A percentile compares a stretch with the other conserved stretches of the same genome.
Evolutionary conservation across 1,284 basidiomycete genomes (phyloP).

Genomic region (Gastroboletus turbinatus): DNA sequence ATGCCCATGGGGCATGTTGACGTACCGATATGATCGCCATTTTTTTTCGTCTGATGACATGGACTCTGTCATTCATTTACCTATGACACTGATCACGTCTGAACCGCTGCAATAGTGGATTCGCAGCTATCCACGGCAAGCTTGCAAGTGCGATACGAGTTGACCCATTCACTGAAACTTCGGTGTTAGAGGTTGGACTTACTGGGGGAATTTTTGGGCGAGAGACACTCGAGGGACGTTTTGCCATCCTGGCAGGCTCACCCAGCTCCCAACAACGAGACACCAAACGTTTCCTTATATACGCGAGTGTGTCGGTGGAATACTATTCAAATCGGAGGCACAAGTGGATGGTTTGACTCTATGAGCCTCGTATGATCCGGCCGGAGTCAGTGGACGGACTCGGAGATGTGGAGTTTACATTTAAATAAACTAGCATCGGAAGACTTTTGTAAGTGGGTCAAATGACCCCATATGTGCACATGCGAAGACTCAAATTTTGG

Average conservation of each 20-base stretch:
- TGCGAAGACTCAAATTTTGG: not conserved
- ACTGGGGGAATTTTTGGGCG: not conserved
- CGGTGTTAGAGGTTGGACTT: not conserved
- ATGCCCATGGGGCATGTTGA: conserved; percentile 8
- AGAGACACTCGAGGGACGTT: not conserved
- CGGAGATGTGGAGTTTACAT: not conserved
- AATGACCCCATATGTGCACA: not conserved
- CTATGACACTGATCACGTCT: conserved; percentile 1
- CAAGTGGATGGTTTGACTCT: conserved; percentile 17
- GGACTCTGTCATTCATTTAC: conserved; percentile 6
- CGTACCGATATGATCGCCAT: conserved; percentile 21
- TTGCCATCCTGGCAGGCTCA: not conserved
- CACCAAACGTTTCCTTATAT: conserved; percentile 17
- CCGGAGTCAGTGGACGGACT: not conserved
- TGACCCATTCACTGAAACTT: not conserved
- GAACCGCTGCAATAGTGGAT: conserved; percentile 1
- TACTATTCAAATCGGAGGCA: conserved; percentile 11
- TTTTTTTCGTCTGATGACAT: conserved; percentile 3
- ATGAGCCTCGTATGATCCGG: not conserved
- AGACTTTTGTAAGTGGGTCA: conserved; percentile 18
- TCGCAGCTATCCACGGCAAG: not conserved
- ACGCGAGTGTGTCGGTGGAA: not conserved
- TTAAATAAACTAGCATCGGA: not conserved
- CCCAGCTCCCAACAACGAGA: not conserved
- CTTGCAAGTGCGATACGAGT: not conserved